Base-by-base conservation (phyloP, 768 basidiomycete species). In the Galerina marginata region DNA sequence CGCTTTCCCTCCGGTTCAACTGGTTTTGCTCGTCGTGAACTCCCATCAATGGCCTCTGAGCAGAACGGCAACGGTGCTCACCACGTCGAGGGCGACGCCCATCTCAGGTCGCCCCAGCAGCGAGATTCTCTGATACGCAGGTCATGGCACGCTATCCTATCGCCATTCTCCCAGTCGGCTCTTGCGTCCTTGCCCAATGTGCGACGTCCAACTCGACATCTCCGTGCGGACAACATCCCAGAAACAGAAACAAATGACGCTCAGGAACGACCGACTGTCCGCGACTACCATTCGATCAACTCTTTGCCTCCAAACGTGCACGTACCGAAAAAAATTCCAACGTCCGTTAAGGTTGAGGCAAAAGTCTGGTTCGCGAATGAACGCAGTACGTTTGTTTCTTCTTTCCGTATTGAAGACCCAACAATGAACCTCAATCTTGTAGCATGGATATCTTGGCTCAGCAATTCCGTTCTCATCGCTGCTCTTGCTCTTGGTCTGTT, bases 361-460 rank as follows among this genome's bases (percentile, higher is more conserved):
- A 98, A 98, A 69, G 95, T 98, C 49, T 98, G 96, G 95, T 96
- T 98, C 72, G 95, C 95, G 9, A 97, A 97, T 69, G 95, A 98
- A 75, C 80, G 93, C 70, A 95, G 93, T 95, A 48, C 61, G 88
- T 75, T 53, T 53, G 37, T 52, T 15, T 54, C 14, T 7, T 9
- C 11, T 9, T 14, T 26, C 6, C 12, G 49, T 16, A 37, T 39
- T 29, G 33, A 26, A 15, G 10, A 15, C 6, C 54, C 53, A 33
- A 53, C 9, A 46, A 39, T 2, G 42, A 33, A 40, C 33, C 33
- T 44, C 16, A 29, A 36, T 20, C 20, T 40, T 54, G 15, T 54
- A 94, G 93, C 96, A 2, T 97, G 95, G 92, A 83, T 99, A 36
- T 85, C 95, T 0, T 99, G 96, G 88, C 79, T 99, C 54, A 92